Base-by-base conservation (phyloP, 2,329 filamentous ascomycete genomes). In the Aphanoascus verrucosus region DNA sequence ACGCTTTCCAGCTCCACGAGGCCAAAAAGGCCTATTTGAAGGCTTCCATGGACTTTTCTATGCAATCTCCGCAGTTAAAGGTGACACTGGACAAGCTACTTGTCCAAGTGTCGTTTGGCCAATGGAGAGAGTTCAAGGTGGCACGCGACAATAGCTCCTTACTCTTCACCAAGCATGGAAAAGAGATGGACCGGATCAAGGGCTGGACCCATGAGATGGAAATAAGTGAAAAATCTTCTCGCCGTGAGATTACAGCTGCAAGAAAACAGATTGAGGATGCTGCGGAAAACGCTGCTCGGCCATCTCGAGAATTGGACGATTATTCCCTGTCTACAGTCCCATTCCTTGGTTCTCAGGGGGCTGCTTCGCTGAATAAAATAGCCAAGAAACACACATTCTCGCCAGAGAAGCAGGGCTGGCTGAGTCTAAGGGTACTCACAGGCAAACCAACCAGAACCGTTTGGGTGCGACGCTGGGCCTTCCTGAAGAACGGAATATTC, bases 151-250 rank as follows among this genome's bases (percentile, higher is more conserved):
- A 79, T 2, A 79, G 82, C 15, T 74, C 75, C 15, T 77, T 70
- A 5, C 72, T 76, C 31, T 84, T 90, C 49, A 75, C 77, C 2
- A 82, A 82, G 59, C 88, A 82, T 77, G 80, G 77, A 12, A 73
- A 77, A 28, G 93, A 97, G 67, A 89, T 98, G 78, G 90, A 96
- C 59, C 82, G 93, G 17, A 84, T 98, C 52, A 83, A 85, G 56
- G 89, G 90, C 32, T 98, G 93, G 93, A 85, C 87, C 54, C 87
- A 85, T 64, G 89, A 96, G 67, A 91, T 98, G 86, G 91, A 96
- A 69, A 78, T 82, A 48, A 84, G 85, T n/a, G 93, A 97, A 69
- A 78, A 81, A 41, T 76, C 84, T 3, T 95, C 97, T 68, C 85
- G 83, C 65, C 77, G 84, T 32, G 91, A 97, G 71, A 75, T 97